Evolutionary conservation across 306 rosid genomes (phyloP), one percentile per base, ranked within the genome.

Genomic region (Rosa persica): DNA sequence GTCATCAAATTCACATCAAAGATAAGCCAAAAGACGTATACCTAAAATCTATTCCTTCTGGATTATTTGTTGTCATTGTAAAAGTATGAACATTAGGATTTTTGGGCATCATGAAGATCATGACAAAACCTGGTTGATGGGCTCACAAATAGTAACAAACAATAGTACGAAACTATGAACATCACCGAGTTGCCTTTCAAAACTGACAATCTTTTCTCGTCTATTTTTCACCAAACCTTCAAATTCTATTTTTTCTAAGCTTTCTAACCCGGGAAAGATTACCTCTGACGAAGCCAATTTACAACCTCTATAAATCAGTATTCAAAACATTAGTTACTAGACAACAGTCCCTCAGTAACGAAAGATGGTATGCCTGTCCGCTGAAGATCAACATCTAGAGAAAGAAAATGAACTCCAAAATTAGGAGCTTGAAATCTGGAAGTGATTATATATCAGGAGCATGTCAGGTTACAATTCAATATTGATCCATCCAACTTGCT

Each of bases 351-450:
- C 3, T 30, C 3, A 30, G 34, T 30, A 30, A 30, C 2, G 34
- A 30, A 30, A 30, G 34, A 30, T 30, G 34, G 34, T 30, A 30
- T 30, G 34, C 34, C 34, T 30, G 34, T 30, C 34, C 34, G 34
- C 34, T 30, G 34, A 30, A 30, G 34, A 30, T 30, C 2, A 30
- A 30, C 34, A 30, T 30, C 34, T 30, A 30, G 34, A 30, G 34
- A 30, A 30, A 55, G 44, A 36, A 38, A 66, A 66, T 38, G 70
- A 73, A 73, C 47, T 36, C 76, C 34, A 36, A 52, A 54, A 5
- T 36, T 54, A 52, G 25, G 76, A 36, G 76, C 48, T 52, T 71
- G 74, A 46, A 70, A 5, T 65, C 44, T 3, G 23, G 23, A 65
- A 65, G n/a, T 20, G 23, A 43, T 22, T 68, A 43, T 25, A 25